A percentile compares a stretch with the other conserved stretches of the same genome.
phyloP scores from a whole-genome alignment of 257 asterid species.

The Gentiana straminea region DNA sequence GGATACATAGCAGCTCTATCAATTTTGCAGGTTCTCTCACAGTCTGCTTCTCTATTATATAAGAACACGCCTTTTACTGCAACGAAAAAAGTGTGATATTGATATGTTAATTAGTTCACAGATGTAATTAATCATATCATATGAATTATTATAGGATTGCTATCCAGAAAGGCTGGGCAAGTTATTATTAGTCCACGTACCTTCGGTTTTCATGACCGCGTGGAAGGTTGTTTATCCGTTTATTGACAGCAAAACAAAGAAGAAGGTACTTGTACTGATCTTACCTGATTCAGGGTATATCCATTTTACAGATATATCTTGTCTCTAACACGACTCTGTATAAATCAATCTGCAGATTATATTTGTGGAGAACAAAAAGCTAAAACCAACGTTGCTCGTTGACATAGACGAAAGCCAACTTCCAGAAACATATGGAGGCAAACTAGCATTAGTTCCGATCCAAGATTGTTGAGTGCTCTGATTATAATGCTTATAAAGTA shows the following conservation, averaged over 20 bases:
- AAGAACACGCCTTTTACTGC: neutral
- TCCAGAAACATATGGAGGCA: constrained; percentile 58
- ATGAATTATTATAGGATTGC: constrained; percentile 41
- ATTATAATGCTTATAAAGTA: neutral
- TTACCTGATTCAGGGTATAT: neutral
- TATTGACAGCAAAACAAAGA: constrained; percentile 71
- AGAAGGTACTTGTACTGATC: constrained; percentile 38
- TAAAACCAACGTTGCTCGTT: constrained; percentile 34
- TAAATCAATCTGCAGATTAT: constrained; percentile 38
- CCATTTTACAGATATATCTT: neutral
- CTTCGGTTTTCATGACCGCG: constrained; percentile 74
- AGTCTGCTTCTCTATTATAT: too few species aligned
- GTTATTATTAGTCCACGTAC: constrained; percentile 55
- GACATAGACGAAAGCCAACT: constrained; percentile 43
- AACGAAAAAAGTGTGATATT: neutral
- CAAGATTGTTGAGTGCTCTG: constrained; percentile 46
- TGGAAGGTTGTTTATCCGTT: constrained; percentile 88
- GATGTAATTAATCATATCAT: neutral
- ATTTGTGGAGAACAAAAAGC: constrained; percentile 58
- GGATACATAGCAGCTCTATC: constrained; percentile 74
- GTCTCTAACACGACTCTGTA: neutral
- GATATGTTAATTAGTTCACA: neutral
- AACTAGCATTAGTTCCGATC: constrained; percentile 52
- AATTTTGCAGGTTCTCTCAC: constrained; percentile 46
- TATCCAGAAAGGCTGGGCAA: constrained; percentile 93